Conservation (phyloP, 2,329 filamentous ascomycete species). For the Diaporthe ilicicola region DNA sequence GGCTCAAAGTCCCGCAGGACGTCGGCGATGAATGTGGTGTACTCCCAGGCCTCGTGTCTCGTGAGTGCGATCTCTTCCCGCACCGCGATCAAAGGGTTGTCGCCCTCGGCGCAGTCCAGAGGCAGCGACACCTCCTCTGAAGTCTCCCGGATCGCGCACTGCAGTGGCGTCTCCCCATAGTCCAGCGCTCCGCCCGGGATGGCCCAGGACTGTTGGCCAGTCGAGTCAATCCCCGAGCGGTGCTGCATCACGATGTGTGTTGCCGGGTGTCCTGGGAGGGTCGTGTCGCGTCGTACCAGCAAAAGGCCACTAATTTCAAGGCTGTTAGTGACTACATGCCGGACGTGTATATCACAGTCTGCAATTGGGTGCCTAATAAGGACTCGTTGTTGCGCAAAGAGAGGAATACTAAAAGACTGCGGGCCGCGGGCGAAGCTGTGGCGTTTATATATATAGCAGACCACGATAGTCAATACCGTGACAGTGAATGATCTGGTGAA, state of each 20-base stretch:
- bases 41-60: conserved; percentile 9
- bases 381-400: no score
- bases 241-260: conserved; percentile 14
- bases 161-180: neutral
- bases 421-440: no score
- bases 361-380: no score
- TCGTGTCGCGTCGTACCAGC: neutral
- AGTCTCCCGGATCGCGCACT: conserved; percentile 20
- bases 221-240: neutral
- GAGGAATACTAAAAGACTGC: no score
- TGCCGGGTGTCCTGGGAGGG: neutral
- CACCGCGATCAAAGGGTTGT: neutral
- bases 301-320: neutral
- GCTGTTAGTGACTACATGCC: neutral
- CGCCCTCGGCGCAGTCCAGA: neutral
- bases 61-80: neutral
- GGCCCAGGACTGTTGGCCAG: neutral
- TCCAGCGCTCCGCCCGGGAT: conserved; percentile 16
- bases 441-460: no score
- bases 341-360: no score
- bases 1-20: neutral
- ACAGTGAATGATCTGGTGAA: neutral
- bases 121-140: conserved; percentile 17
- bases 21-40: conserved; percentile 19
- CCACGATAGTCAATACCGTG: no score